Conservation (phyloP, 2,329 filamentous ascomycete species). For the Ceratocystis cacaofunesta region DNA sequence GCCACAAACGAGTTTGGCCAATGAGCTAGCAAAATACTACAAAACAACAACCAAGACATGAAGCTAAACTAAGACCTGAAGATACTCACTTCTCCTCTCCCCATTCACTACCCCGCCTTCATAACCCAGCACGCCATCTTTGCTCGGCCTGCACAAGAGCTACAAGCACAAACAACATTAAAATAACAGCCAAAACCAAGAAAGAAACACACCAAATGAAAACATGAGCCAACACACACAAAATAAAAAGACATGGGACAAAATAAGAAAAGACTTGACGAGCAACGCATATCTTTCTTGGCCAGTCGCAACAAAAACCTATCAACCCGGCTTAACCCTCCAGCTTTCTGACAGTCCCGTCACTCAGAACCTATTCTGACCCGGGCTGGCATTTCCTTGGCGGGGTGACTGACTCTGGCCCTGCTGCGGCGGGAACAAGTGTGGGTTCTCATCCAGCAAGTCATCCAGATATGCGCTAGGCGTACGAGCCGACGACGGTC, state of each 20-base stretch:
- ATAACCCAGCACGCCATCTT: neutral
- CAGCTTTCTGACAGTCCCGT: neutral
- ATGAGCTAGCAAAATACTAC: neutral
- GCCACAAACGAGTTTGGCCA: neutral
- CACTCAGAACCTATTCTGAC: neutral
- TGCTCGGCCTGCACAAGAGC: neutral
- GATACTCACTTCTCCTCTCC: neutral
- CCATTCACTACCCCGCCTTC: neutral
- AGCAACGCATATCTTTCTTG: too few species aligned
- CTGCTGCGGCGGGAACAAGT: conserved; percentile 29
- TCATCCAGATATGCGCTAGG: conserved; percentile 87
- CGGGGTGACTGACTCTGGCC: conserved; percentile 5
- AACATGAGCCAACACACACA: neutral
- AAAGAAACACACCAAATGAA: neutral
- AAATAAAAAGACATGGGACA: neutral
- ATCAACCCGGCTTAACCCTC: too few species aligned
- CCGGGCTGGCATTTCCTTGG: neutral
- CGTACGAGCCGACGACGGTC: conserved; percentile 43
- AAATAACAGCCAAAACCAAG: neutral
- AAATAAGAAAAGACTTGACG: neutral
- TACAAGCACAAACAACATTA: neutral
- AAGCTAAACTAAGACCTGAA: neutral
- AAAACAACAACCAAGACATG: neutral
- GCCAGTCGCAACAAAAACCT: too few species aligned
- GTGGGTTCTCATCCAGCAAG: conserved; percentile 61